Evolutionary conservation across 108 stramenopile species (phyloP), one percentile per base, ranked within the genome.

Genomic region (Nitzschia palea): DNA sequence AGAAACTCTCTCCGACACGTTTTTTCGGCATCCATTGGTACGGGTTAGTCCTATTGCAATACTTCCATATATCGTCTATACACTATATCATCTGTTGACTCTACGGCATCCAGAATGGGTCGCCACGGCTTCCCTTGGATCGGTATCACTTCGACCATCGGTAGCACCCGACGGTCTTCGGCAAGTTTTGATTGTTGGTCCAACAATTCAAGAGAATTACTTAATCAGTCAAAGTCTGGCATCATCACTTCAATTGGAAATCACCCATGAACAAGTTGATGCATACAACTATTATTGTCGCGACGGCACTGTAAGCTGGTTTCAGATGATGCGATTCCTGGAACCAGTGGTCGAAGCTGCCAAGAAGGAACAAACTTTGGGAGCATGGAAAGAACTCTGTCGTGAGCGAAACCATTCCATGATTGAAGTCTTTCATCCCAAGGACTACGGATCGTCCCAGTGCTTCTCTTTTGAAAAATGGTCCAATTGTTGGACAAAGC

Each of bases 171-270:
- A 59, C 12, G 81, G 77, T 8, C 31, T 57, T 4, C 65, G 86
- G 15, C 86, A 88, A 45, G 43, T 88, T 0, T 70, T 88, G 30
- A 83, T 88, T 44, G 60, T 88, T 0, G 81, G 83, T 23, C 37
- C 79, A 8, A 71, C 70, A 26, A 65, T 62, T 22, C 40, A 22
- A 15, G 74, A 64, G 10, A 75, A 62, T 17, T 60, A 23, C 18
- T 67, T 62, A 25, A 55, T 73, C 1, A 31, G 67, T 15, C n/a
- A 15, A 18, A 62, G 62, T 20, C 32, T 79, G n/a, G 29, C 68
- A 3, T 55, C 48, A 9, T 12, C 25, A 5, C 56, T 71, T 1
- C 14, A 34, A 29, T 47, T 79, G 44, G 78, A 79, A 64, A 43
- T 79, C 40, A 60, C 20, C 3, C 72, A 63, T 34, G 72, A 79